Percentiles rank a stretch among this genome's conserved stretches.
Conservation (phyloP, 257 asterid genomes). For the Penstemon newberryi region DNA sequence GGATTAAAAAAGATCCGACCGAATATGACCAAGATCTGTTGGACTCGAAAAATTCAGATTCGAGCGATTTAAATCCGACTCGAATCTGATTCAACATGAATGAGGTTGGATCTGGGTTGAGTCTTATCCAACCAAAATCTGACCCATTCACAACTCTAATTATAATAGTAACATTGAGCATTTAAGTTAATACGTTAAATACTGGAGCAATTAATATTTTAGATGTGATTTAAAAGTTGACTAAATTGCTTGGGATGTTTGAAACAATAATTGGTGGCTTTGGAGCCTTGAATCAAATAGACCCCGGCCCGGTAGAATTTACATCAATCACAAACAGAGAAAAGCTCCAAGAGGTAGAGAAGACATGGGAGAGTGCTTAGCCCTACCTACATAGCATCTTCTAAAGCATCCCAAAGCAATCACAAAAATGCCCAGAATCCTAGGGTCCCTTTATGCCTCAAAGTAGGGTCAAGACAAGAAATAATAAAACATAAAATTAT, state of each 20-base stretch:
- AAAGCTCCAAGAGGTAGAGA: constrained; percentile 29
- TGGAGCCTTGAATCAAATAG: background rate
- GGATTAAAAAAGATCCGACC: too few relatives aligned
- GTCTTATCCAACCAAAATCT: too few relatives aligned
- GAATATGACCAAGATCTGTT: too few relatives aligned
- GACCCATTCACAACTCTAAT: too few relatives aligned
- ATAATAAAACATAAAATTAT: constrained; percentile 8
- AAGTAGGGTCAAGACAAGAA: constrained; percentile 36
- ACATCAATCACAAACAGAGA: constrained; percentile 24
- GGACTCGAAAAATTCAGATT: too few relatives aligned
- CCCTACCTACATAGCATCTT: constrained; percentile 39
- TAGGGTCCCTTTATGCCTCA: constrained; percentile 35
- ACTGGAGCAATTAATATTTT: background rate
- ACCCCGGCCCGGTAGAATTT: background rate
- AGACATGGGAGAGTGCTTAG: constrained; percentile 14
- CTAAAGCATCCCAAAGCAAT: constrained; percentile 42
- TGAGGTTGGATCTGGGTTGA: too few relatives aligned
- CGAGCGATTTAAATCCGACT: too few relatives aligned
- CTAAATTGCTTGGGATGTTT: too few relatives aligned
- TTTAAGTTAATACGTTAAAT: too few relatives aligned
- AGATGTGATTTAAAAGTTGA: background rate
- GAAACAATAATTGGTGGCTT: background rate
- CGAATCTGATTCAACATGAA: too few relatives aligned
- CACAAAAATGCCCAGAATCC: constrained; percentile 45
- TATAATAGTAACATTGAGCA: too few relatives aligned